A percentile compares a stretch with the other conserved stretches of the same genome.
phyloP scores from a whole-genome alignment of 129 eudicot genomes.

The Deinandra increscens region DNA sequence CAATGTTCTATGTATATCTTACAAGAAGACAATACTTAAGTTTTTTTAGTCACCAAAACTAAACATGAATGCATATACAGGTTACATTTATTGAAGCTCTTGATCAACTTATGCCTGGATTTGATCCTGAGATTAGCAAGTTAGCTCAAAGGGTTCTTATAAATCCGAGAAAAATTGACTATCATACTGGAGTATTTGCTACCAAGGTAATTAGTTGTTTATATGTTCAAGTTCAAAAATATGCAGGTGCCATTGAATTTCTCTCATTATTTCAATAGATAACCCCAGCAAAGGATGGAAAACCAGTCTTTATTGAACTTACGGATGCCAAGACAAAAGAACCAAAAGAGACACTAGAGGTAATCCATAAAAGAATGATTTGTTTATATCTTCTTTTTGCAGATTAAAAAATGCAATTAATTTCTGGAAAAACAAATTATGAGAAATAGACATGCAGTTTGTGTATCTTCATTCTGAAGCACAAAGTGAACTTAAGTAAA shows the following conservation, averaged over 20 bases:
- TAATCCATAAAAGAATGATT: conserved; percentile 22
- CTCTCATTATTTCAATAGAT: conserved; percentile 44
- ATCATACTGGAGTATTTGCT: conserved; percentile 93
- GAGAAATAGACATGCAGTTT: background rate
- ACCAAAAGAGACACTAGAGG: conserved; percentile 82
- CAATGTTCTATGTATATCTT: background rate
- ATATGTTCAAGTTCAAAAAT: background rate
- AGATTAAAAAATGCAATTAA: background rate
- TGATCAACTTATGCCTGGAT: conserved; percentile 98
- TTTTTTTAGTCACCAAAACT: conserved; percentile 10
- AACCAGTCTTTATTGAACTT: conserved; percentile 80
- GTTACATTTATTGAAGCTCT: conserved; percentile 94
- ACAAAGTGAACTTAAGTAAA: background rate
- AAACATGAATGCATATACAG: conserved; percentile 35
- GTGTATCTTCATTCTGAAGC: background rate
- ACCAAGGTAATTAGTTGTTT: conserved; percentile 53
- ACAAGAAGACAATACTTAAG: conserved; percentile 4
- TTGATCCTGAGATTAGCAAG: conserved; percentile 93
- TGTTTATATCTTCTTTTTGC: background rate
- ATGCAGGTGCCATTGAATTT: background rate
- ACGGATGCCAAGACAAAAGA: conserved; percentile 91
- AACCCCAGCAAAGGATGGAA: conserved; percentile 85
- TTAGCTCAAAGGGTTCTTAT: conserved; percentile 85
- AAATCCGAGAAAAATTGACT: conserved; percentile 91
- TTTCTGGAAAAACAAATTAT: background rate